These are phyloP conservation scores for Tricholoma sp. DNA, from an alignment of 768 basidiomycete species.

Conservation along the genomic window DNA sequence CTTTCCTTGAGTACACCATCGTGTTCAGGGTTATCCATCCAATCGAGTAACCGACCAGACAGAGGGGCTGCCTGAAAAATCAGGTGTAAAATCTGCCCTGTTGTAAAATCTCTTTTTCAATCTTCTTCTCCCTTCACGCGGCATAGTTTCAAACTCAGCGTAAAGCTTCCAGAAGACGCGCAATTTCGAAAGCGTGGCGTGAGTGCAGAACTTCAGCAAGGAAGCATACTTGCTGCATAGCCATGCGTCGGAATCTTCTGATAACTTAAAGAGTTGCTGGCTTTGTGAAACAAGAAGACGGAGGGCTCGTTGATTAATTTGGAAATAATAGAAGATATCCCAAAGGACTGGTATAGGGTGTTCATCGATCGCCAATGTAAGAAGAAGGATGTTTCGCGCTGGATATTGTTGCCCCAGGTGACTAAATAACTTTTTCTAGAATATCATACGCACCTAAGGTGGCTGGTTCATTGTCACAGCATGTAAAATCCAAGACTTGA, in stretches of 20 bases:
- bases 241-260: neutral
- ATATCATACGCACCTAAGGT: neutral
- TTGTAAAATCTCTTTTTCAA: neutral
- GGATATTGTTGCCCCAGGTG: neutral
- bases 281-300: neutral
- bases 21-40: neutral
- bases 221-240: neutral
- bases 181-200: neutral
- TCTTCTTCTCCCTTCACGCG: neutral
- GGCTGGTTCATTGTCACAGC: neutral
- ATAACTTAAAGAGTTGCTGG: neutral
- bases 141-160: neutral
- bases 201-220: neutral
- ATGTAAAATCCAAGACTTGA: neutral
- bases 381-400: neutral
- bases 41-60: neutral
- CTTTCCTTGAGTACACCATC: neutral
- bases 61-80: neutral
- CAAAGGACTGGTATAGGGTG: neutral
- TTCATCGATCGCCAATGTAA: neutral
- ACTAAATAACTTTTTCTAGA: neutral
- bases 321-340: neutral
- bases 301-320: neutral
- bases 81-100: neutral
- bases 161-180: neutral